Evolutionary conservation across 1,284 basidiomycete genomes (phyloP), one percentile per base, ranked within the genome.

Genomic region (Exobasidium cylindrosporum): DNA sequence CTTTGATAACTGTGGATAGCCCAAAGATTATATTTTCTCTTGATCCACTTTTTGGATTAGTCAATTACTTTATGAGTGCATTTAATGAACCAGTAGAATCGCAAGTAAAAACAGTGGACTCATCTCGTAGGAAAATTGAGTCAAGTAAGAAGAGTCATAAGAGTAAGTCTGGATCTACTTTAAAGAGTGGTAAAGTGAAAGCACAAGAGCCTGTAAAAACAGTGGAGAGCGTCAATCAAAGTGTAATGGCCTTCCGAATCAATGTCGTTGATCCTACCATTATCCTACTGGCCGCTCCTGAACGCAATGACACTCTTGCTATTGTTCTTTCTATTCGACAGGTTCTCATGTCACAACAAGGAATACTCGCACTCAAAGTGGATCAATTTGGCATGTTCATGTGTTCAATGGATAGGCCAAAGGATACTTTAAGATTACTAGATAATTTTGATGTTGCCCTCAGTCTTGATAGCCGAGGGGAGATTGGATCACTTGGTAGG

Each of bases 1-100:
- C 88, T 2, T 86, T 98, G 63, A 83, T 96, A 43, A 93, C 92
- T 0, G 84, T 99, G 40, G 96, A 98, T 79, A 92, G 90, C 31
- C 96, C 96, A 4, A 88, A 91, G 73, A 84, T 98, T 72, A 91
- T 98, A 65, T 92, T 99, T 72, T 89, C 96, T 3, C 84, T 97
- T 24, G 93, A 97, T 70, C 95, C 92, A 0, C 85, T 98, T 35
- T 91, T 97, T 73, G 89, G 90, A 0, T 82, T 99, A 32, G 82
- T 93, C 31, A 86, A 89, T 63, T 98, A 97, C 81, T 91, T 95
- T 77, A 84, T 85, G 49, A 88, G 86, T 63, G 85, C 88, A 0
- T 87, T 88, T 65, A 60, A 62, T 29, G 52, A 55, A n/a, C 40
- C 43, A 70, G 21, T 49, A 32, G 21, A 2, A 24, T 10, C 50